Conservation (phyloP, 1,284 basidiomycete genomes). For the Rhodotorula sp. region DNA sequence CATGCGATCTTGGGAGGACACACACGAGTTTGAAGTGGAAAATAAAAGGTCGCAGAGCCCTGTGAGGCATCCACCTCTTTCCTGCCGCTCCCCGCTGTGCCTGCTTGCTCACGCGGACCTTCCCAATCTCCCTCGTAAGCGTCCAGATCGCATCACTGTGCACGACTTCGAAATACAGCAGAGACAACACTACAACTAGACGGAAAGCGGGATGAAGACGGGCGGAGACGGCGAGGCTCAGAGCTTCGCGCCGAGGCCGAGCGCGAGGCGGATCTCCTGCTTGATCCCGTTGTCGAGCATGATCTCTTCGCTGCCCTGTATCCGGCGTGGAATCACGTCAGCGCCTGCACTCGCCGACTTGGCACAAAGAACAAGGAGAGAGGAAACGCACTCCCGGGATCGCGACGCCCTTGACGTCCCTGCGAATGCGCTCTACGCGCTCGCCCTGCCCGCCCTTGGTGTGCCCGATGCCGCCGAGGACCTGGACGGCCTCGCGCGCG, state of each 20-base stretch:
- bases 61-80: too few relatives aligned
- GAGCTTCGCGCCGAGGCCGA: slow-evolving; percentile 15
- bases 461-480: slow-evolving; percentile 44
- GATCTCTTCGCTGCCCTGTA: slow-evolving; percentile 28
- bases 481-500: slow-evolving; percentile 44
- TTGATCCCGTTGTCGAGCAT: slow-evolving; percentile 42
- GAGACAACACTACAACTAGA: too few relatives aligned
- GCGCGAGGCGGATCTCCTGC: slow-evolving; percentile 28
- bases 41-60: too few relatives aligned
- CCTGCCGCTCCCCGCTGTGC: too few relatives aligned
- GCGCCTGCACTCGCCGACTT: too few relatives aligned
- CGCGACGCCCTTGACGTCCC: slow-evolving; percentile 30
- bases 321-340: background rate
- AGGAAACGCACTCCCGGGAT: slow-evolving; percentile 23
- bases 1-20: too few relatives aligned
- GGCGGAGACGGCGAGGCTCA: background rate
- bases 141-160: too few relatives aligned
- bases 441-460: slow-evolving; percentile 44
- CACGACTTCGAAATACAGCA: too few relatives aligned
- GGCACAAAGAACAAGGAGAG: background rate
- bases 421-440: slow-evolving; percentile 40
- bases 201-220: too few relatives aligned
- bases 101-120: too few relatives aligned
- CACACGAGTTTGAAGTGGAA: too few relatives aligned
- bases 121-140: too few relatives aligned